Conservation (phyloP, 768 basidiomycete genomes). For the Collybia mongolica region DNA sequence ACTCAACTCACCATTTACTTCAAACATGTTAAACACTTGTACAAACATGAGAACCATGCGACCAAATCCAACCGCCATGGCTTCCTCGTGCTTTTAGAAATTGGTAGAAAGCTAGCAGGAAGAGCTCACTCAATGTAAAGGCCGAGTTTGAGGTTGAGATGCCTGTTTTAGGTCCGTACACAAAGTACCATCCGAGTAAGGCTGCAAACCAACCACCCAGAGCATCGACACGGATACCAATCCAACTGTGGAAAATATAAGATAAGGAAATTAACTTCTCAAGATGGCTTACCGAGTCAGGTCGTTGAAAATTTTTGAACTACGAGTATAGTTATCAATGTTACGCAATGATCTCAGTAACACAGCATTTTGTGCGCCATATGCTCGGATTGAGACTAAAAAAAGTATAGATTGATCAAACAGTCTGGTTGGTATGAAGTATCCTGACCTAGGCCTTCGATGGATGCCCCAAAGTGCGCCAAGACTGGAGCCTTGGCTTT, state of each 20-base stretch:
- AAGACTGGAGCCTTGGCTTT: slow-evolving; percentile 33
- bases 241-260: slow-evolving; percentile 22
- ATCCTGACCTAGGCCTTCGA: slow-evolving; percentile 49
- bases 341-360: slow-evolving; percentile 39
- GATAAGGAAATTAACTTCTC: neutral
- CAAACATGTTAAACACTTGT: slow-evolving; percentile 37
- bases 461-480: slow-evolving; percentile 46
- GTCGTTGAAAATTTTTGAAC: slow-evolving; percentile 46
- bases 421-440: neutral
- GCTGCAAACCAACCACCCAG: slow-evolving; percentile 55
- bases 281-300: slow-evolving; percentile 21
- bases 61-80: slow-evolving; percentile 45
- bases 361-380: slow-evolving; percentile 51
- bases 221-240: slow-evolving; percentile 50
- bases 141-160: slow-evolving; percentile 12
- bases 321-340: slow-evolving; percentile 50
- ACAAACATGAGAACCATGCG: slow-evolving; percentile 47
- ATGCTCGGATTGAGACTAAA: slow-evolving; percentile 59
- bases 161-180: slow-evolving; percentile 47
- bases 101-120: too few relatives aligned
- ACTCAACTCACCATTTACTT: slow-evolving; percentile 35
- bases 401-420: neutral
- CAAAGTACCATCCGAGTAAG: slow-evolving; percentile 49
- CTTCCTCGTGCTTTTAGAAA: neutral
- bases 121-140: slow-evolving; percentile 11